Percentiles rank a stretch among this genome's conserved stretches.
phyloP scores from a whole-genome alignment of 2,329 filamentous ascomycete species.

The Alternaria ethzedia region DNA sequence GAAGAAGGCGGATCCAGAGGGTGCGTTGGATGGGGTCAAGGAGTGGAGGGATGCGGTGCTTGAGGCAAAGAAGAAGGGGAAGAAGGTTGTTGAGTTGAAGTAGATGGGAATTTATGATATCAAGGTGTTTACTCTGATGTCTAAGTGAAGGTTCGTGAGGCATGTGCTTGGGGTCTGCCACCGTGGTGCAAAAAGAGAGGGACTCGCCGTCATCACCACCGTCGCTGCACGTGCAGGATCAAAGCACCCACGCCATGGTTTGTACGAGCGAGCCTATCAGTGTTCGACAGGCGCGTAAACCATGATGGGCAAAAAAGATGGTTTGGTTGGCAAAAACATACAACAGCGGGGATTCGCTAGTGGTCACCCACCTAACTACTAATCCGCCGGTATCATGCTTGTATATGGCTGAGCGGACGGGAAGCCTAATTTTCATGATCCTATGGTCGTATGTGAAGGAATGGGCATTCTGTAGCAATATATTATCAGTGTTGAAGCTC shows the following conservation, averaged over 20 bases:
- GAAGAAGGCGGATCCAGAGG: conserved; percentile 11
- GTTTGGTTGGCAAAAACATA: neutral
- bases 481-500: too few relatives aligned
- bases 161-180: neutral
- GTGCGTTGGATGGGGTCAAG: conserved; percentile 1
- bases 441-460: neutral
- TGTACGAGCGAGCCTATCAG: neutral
- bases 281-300: neutral
- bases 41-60: conserved; percentile 6
- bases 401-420: neutral
- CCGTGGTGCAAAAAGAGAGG: neutral
- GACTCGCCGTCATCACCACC: too few relatives aligned
- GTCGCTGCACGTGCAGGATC: too few relatives aligned
- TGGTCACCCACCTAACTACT: neutral
- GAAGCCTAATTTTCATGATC: neutral
- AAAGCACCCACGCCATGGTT: accelerated
- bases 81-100: conserved; percentile 10
- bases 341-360: neutral
- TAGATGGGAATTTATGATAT: neutral
- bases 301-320: neutral
- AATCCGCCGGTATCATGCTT: neutral
- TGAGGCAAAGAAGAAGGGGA: conserved; percentile 11
- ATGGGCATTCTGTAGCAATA: too few relatives aligned
- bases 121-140: neutral
- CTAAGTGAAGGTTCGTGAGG: neutral